Conservation (phyloP, 2,329 filamentous ascomycete species). For the Curvularia verruculosa region DNA sequence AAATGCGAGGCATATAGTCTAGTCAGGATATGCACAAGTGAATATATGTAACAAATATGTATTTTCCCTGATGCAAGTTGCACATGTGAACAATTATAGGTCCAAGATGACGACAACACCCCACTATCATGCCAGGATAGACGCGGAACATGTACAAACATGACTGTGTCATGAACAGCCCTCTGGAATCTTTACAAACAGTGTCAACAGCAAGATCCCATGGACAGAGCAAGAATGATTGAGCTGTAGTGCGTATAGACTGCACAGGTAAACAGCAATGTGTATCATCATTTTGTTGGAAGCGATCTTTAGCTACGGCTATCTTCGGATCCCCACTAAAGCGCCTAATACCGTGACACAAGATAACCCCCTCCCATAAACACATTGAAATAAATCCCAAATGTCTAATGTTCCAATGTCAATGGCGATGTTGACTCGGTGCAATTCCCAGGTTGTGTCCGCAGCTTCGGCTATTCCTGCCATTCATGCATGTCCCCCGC, state of each 20-base stretch:
- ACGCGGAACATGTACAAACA: neutral
- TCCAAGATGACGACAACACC: neutral
- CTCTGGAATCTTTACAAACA: neutral
- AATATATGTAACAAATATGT: neutral
- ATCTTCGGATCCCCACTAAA: neutral
- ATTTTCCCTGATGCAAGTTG: neutral
- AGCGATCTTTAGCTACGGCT: neutral
- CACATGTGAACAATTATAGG: neutral
- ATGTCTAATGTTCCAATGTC: too few species aligned
- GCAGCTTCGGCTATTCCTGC: constrained; percentile 15
- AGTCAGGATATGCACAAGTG: neutral
- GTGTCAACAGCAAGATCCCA: neutral
- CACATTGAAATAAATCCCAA: neutral
- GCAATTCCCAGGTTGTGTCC: neutral
- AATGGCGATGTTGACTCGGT: neutral
- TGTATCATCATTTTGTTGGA: neutral
- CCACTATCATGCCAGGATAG: neutral
- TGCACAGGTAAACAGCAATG: neutral
- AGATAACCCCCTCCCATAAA: neutral
- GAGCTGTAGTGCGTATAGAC: neutral
- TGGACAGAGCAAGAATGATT: neutral
- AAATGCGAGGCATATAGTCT: neutral
- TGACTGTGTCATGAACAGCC: neutral
- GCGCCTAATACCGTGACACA: neutral
- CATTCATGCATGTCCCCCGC: constrained; percentile 4